A percentile compares a stretch with the other conserved stretches of the same genome.
phyloP scores from a whole-genome alignment of 2,329 filamentous ascomycete genomes.

The Paecilomyces dactylethromorphus region DNA sequence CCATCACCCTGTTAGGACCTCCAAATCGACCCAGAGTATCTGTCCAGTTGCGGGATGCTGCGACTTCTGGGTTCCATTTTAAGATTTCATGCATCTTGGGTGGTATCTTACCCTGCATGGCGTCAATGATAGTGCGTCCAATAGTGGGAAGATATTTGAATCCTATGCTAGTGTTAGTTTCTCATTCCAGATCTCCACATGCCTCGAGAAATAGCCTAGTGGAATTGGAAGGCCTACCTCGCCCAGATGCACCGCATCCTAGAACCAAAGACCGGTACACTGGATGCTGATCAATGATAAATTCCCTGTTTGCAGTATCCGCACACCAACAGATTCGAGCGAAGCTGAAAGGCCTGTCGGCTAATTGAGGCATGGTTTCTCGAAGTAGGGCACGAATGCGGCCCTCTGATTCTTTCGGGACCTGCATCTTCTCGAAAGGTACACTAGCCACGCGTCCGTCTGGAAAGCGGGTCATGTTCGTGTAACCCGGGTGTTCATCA shows the following conservation, averaged over 20 bases:
- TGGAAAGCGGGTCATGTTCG: constrained; percentile 33
- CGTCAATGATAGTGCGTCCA: constrained; percentile 43
- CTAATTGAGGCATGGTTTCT: constrained; percentile 49
- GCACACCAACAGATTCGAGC: constrained; percentile 53
- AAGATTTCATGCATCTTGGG: constrained; percentile 42
- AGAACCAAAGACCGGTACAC: constrained; percentile 37
- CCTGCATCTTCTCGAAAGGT: constrained; percentile 38
- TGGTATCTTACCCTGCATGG: constrained; percentile 44
- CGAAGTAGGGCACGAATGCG: constrained; percentile 43
- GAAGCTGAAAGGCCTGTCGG: constrained; percentile 43
- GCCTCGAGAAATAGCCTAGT: not conserved
- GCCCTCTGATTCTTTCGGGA: constrained; percentile 41
- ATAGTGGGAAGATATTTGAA: constrained; percentile 48
- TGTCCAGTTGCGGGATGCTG: not conserved
- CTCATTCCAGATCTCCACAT: not conserved
- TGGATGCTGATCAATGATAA: constrained; percentile 47
- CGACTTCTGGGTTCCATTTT: constrained; percentile 34
- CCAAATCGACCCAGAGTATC: constrained; percentile 40
- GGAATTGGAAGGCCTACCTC: constrained; percentile 12
- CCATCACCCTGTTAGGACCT: constrained; percentile 41
- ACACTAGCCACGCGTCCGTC: constrained; percentile 23
- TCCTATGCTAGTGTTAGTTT: constrained; percentile 16
- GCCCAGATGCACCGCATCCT: constrained; percentile 45
- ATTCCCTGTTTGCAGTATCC: constrained; percentile 49
- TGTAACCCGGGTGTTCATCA: constrained; percentile 53